phyloP scores from a whole-genome alignment of 108 stramenopile genomes.

The Ochromonas danica region DNA sequence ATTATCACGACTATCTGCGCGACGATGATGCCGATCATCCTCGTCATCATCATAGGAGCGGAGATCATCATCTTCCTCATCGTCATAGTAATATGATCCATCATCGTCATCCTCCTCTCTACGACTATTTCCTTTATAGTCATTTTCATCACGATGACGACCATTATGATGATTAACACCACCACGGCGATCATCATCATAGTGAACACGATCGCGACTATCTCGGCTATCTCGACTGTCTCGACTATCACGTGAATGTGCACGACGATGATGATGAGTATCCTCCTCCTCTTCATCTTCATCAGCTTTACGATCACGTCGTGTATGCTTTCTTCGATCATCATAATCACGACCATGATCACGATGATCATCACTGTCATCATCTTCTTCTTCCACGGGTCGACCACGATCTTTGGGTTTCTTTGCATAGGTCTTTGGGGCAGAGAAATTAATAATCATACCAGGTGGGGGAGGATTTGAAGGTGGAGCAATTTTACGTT shows the following conservation, averaged over 20 bases:
- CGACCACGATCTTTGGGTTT: not conserved
- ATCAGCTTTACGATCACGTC: no score
- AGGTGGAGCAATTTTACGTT: not conserved
- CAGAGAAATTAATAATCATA: constrained; percentile 16
- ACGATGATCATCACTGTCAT: not conserved
- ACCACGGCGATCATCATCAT: not conserved
- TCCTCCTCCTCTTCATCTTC: no score
- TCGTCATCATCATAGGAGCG: not conserved
- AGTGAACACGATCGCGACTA: not conserved
- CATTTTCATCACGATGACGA: not conserved
- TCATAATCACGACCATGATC: no score
- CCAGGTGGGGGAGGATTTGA: not conserved
- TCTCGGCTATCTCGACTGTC: not conserved
- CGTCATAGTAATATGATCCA: not conserved
- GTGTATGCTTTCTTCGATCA: no score
- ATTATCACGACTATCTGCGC: not conserved
- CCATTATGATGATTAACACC: not conserved
- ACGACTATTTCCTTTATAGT: no score
- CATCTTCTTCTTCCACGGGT: not conserved
- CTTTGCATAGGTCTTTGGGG: not conserved
- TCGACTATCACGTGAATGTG: constrained; percentile 10
- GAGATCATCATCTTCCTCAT: not conserved
- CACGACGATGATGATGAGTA: no score
- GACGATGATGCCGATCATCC: not conserved
- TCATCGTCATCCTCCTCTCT: no score